A percentile compares a stretch with the other conserved stretches of the same genome.
Conservation (phyloP, 1,284 basidiomycete genomes). For the Rhodotorula sp. region DNA sequence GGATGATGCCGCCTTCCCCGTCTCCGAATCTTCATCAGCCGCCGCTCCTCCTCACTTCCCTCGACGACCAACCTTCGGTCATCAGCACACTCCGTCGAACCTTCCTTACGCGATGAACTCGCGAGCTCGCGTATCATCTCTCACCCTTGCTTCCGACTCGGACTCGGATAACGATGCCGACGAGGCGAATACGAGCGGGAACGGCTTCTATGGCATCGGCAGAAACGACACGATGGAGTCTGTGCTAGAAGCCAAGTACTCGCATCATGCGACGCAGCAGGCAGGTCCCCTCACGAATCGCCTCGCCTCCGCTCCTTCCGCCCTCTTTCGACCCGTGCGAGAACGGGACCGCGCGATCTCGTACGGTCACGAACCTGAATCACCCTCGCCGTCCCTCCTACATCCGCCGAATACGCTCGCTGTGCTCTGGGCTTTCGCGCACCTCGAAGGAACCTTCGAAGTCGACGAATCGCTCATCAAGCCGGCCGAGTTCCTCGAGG, state of each 20-base stretch:
- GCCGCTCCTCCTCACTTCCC: constrained; percentile 25
- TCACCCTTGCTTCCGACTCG: constrained; percentile 28
- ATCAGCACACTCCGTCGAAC: constrained; percentile 12
- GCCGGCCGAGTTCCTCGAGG: constrained; percentile 49
- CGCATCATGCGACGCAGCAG: background rate
- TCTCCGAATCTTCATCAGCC: constrained; percentile 16
- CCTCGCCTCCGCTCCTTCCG: background rate
- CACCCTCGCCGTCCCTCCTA: background rate
- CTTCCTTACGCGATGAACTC: constrained; percentile 14
- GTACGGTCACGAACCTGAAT: background rate
- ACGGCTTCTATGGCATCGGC: constrained; percentile 45
- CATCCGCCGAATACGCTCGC: constrained; percentile 58
- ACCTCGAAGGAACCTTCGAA: constrained; percentile 67
- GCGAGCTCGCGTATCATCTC: constrained; percentile 17
- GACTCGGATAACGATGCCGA: constrained; percentile 19
- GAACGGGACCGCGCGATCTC: constrained; percentile 7
- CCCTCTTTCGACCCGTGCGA: background rate
- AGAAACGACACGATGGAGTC: constrained; percentile 50
- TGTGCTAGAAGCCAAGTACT: constrained; percentile 38
- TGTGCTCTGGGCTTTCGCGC: constrained; percentile 82
- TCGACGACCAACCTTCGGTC: constrained; percentile 23
- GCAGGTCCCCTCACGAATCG: constrained; percentile 3
- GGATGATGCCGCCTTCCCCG: constrained; percentile 32
- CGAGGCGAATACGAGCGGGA: constrained; percentile 7
- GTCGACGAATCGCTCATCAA: constrained; percentile 54